A percentile compares a stretch with the other conserved stretches of the same genome.
phyloP scores from a whole-genome alignment of 129 eudicot species.

The Silybum marianum region DNA sequence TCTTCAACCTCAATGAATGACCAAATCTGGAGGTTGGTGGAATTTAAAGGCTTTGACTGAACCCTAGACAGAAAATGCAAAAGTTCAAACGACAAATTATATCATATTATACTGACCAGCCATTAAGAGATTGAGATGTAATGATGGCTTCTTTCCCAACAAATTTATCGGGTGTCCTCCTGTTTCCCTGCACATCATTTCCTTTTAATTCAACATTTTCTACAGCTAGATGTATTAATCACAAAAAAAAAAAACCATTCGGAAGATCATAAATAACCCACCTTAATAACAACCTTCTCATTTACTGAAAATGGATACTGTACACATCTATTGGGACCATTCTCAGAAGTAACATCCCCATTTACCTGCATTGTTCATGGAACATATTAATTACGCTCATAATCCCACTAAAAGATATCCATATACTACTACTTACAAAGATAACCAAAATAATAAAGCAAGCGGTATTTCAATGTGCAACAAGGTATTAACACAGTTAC shows the following conservation, averaged over 20 bases:
- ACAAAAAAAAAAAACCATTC: not conserved
- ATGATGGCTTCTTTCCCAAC: conserved; percentile 97
- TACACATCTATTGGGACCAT: conserved; percentile 60
- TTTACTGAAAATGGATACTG: conserved; percentile 93
- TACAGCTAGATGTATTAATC: not conserved
- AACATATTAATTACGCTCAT: conserved; percentile 23
- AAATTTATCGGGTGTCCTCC: conserved; percentile 95
- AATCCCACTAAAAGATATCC: not conserved
- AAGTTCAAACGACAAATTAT: not conserved
- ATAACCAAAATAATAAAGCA: not conserved
- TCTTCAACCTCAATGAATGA: no score
- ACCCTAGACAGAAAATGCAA: not conserved
- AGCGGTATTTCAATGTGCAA: not conserved
- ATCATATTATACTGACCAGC: conserved; percentile 73
- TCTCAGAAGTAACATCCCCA: conserved; percentile 68
- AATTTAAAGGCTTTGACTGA: no score
- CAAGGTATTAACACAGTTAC: no score
- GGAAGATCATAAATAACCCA: conserved; percentile 24
- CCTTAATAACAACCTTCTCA: conserved; percentile 93
- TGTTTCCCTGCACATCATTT: conserved; percentile 72
- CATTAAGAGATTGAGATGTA: conserved; percentile 92
- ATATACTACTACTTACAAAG: not conserved
- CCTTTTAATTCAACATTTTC: not conserved
- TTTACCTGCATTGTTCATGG: conserved; percentile 54
- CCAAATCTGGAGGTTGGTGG: no score